These are phyloP conservation scores for Metschnikowia shivogae DNA, from an alignment of 805 yeast species.

Conservation along the genomic window DNA sequence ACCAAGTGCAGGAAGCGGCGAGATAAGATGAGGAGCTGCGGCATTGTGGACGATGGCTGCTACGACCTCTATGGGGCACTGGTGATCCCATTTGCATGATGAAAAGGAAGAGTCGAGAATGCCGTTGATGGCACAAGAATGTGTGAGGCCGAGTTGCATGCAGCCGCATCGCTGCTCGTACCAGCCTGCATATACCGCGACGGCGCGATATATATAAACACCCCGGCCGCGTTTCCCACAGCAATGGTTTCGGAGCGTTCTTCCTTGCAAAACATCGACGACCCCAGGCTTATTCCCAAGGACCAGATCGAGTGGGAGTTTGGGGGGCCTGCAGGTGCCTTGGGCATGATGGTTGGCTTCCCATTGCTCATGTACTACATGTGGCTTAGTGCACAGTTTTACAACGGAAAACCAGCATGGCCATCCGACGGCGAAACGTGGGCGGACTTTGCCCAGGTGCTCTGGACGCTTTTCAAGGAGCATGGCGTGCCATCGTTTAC, in stretches of 20 bases:
- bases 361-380: conserved; percentile 93
- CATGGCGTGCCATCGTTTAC: conserved; percentile 55
- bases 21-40: conserved; percentile 1
- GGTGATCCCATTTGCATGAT: conserved; percentile 16
- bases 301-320: conserved; percentile 77
- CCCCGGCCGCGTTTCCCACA: neutral
- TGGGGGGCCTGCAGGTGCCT: conserved; percentile 88
- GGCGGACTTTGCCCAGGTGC: conserved; percentile 41
- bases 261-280: conserved; percentile 7
- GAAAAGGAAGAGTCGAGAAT: neutral
- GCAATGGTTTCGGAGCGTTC: conserved; percentile 5
- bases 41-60: conserved; percentile 10
- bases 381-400: conserved; percentile 88
- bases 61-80: conserved; percentile 14
- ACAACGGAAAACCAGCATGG: conserved; percentile 66
- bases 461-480: conserved; percentile 40
- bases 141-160: neutral
- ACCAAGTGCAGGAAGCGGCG: conserved; percentile 10
- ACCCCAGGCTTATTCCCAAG: conserved; percentile 28
- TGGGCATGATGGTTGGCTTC: conserved; percentile 89
- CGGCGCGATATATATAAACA: neutral
- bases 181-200: neutral
- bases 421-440: conserved; percentile 59
- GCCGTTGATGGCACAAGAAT: too few relatives aligned
- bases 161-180: neutral